Evolutionary conservation across 129 eudicot species (phyloP).

Genomic region (Pulicaria dysenterica): DNA sequence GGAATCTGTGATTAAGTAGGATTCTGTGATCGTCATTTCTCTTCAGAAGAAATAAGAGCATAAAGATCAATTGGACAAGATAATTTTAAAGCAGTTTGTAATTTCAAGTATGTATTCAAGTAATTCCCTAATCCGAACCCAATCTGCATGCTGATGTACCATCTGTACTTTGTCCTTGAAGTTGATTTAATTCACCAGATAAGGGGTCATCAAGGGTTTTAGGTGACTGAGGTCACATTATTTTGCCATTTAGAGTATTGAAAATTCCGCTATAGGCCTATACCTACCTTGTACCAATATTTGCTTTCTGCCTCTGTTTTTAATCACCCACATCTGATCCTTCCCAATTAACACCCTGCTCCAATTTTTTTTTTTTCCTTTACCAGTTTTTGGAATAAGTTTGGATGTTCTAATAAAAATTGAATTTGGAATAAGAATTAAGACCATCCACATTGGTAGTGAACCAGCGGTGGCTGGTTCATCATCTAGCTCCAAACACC

Average conservation of each 20-base stretch:
- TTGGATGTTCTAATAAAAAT: background rate
- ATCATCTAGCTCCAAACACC: no score
- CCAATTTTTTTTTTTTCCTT: background rate
- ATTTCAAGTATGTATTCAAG: conserved; percentile 10
- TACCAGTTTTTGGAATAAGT: background rate
- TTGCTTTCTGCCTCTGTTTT: background rate
- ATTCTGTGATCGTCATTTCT: background rate
- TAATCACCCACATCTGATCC: background rate
- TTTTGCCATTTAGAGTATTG: background rate
- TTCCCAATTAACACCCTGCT: background rate
- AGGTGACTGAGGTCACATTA: background rate
- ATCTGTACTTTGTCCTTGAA: conserved; percentile 18
- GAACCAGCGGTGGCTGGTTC: no score
- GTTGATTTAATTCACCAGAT: background rate
- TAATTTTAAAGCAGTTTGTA: background rate
- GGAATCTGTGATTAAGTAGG: background rate
- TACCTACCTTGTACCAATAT: no score
- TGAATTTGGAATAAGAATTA: background rate
- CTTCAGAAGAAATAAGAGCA: background rate
- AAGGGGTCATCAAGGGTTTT: background rate
- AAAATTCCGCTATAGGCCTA: background rate
- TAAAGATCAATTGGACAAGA: background rate
- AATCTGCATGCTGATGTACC: conserved; percentile 3
- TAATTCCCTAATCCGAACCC: background rate
- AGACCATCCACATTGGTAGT: no score